These are phyloP conservation scores for Pharus latifolius DNA, from an alignment of 176 grass and related monocot species.

Conservation along the genomic window DNA sequence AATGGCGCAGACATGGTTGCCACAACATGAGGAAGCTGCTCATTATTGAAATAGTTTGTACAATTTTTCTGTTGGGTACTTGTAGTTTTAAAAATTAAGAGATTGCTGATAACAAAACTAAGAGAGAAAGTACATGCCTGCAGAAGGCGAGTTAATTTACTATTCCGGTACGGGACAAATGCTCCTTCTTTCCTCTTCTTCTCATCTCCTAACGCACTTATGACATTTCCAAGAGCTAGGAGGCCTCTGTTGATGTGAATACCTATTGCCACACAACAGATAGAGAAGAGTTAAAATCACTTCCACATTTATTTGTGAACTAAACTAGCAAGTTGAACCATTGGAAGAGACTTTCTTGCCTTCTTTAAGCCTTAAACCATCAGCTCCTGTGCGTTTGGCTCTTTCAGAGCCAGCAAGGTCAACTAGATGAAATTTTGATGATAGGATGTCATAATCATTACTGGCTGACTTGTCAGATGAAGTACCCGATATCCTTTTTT, in stretches of 20 bases:
- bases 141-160: constrained; percentile 71
- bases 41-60: background rate
- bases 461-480: constrained; percentile 23
- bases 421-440: constrained; percentile 72
- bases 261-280: constrained; percentile 21
- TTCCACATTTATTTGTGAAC: background rate
- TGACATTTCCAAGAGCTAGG: constrained; percentile 80
- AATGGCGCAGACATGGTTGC: background rate
- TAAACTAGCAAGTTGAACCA: background rate
- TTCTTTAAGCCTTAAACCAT: constrained; percentile 78
- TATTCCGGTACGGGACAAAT: constrained; percentile 68
- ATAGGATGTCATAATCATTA: constrained; percentile 57
- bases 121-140: constrained; percentile 25
- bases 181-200: constrained; percentile 83
- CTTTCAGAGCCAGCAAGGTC: constrained; percentile 91
- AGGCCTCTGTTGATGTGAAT: constrained; percentile 85
- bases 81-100: background rate
- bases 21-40: background rate
- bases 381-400: constrained; percentile 67
- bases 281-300: background rate
- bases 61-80: background rate
- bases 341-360: constrained; percentile 11
- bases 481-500: constrained; percentile 46
- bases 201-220: constrained; percentile 77
- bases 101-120: background rate